Conservation (phyloP, 2,329 filamentous ascomycete genomes). For the Aureobasidium zeae region DNA sequence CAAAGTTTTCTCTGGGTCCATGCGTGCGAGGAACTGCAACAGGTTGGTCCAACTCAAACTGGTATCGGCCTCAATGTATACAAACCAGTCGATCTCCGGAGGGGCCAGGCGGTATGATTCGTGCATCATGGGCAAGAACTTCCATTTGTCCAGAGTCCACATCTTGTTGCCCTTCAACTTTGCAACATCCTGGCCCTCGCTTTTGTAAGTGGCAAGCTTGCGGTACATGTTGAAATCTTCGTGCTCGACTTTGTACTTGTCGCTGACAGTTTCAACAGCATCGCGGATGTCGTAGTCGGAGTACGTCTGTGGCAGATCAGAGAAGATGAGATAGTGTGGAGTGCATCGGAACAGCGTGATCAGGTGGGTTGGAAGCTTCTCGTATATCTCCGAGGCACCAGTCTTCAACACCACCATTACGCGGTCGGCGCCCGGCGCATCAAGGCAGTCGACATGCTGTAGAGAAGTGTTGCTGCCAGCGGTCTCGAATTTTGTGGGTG, state of each 20-base stretch:
- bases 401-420: constrained; percentile 51
- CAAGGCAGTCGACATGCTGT: constrained; percentile 17
- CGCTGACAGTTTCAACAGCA: constrained; percentile 23
- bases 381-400: constrained; percentile 48
- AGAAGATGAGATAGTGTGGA: constrained; percentile 38
- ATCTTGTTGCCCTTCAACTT: constrained; percentile 31
- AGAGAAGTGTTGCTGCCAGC: background rate
- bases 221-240: constrained; percentile 29
- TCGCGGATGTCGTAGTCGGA: constrained; percentile 32
- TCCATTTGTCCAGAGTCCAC: constrained; percentile 49
- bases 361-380: constrained; percentile 49
- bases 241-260: constrained; percentile 23
- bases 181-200: constrained; percentile 26
- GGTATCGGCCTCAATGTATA: constrained; percentile 50
- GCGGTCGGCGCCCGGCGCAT: constrained; percentile 34
- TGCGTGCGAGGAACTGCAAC: constrained; percentile 42
- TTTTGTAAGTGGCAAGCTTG: constrained; percentile 25
- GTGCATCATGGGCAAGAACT: constrained; percentile 49
- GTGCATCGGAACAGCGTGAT: constrained; percentile 45
- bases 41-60: constrained; percentile 39
- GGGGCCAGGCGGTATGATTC: constrained; percentile 40
- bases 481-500: background rate
- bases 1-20: constrained; percentile 36
- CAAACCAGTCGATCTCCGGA: constrained; percentile 43
- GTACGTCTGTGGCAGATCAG: constrained; percentile 41